phyloP scores from a whole-genome alignment of 208 protist genomes.

The Crithidia mellificae region DNA sequence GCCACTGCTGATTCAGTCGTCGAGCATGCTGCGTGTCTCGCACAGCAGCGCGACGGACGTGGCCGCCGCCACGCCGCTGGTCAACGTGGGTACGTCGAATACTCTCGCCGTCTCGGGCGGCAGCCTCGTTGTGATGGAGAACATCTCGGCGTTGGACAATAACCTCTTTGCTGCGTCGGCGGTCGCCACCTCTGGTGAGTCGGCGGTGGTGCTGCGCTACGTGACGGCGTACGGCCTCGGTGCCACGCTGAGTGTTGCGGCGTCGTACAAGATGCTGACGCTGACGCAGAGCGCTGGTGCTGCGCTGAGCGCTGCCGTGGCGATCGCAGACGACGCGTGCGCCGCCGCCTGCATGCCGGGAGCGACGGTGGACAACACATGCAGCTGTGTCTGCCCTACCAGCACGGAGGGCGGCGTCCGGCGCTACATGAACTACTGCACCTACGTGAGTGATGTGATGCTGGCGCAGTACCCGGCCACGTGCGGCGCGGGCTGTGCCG shows the following conservation, averaged over 20 bases:
- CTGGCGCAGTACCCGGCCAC: slow-evolving; percentile 2
- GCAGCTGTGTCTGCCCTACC: background rate
- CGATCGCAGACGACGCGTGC: background rate
- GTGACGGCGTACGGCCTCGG: slow-evolving; percentile 5
- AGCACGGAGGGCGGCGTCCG: too few relatives aligned
- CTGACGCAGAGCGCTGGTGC: too few relatives aligned
- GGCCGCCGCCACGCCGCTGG: background rate
- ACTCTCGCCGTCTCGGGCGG: background rate
- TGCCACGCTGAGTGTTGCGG: background rate
- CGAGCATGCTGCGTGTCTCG: background rate
- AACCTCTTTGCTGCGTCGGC: background rate
- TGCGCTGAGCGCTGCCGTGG: background rate
- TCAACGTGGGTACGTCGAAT: background rate
- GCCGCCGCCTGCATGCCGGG: background rate
- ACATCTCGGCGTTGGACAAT: background rate
- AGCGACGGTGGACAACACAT: background rate
- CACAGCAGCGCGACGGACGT: background rate
- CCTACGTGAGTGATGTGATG: background rate
- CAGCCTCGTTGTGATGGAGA: background rate
- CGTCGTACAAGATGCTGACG: background rate
- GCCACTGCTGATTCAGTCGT: background rate
- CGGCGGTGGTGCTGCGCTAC: background rate
- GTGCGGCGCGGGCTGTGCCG: background rate
- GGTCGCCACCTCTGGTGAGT: background rate
- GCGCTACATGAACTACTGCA: slow-evolving; percentile 2